These are phyloP conservation scores for Diaporthe nobilis DNA, from an alignment of 2,329 filamentous ascomycete species.

Conservation along the genomic window DNA sequence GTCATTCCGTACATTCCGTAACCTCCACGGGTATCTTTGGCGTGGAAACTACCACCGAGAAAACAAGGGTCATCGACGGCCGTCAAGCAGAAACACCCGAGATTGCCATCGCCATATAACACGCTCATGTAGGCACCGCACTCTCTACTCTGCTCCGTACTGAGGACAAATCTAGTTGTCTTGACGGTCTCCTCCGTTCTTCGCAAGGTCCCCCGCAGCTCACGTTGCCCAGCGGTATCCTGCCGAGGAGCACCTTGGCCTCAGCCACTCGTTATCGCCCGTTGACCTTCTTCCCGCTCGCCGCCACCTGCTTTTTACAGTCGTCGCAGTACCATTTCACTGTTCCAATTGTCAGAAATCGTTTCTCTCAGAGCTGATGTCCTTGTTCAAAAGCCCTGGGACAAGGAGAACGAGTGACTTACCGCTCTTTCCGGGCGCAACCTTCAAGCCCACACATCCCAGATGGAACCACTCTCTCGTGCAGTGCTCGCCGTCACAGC, in stretches of 20 bases:
- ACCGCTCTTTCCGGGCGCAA: conserved; percentile 83
- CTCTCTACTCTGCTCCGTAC: background rate
- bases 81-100: background rate
- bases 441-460: conserved; percentile 83
- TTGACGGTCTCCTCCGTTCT: background rate
- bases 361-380: background rate
- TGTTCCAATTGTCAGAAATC: conserved; percentile 55
- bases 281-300: conserved; percentile 66
- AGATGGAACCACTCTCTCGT: conserved; percentile 87
- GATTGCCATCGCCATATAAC: background rate
- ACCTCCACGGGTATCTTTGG: conserved; percentile 35
- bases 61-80: background rate
- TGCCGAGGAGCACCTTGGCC: background rate
- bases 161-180: background rate
- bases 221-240: background rate
- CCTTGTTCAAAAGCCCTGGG: background rate
- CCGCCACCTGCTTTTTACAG: conserved; percentile 77
- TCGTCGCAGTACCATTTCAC: conserved; percentile 88
- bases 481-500: conserved; percentile 81
- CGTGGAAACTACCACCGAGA: background rate
- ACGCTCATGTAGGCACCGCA: background rate
- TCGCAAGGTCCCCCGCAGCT: background rate
- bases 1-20: conserved; percentile 10
- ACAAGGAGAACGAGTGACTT: conserved; percentile 46
- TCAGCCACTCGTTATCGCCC: conserved; percentile 55